phyloP scores from a whole-genome alignment of 805 yeast genomes.

The Saturnispora mendoncae region DNA sequence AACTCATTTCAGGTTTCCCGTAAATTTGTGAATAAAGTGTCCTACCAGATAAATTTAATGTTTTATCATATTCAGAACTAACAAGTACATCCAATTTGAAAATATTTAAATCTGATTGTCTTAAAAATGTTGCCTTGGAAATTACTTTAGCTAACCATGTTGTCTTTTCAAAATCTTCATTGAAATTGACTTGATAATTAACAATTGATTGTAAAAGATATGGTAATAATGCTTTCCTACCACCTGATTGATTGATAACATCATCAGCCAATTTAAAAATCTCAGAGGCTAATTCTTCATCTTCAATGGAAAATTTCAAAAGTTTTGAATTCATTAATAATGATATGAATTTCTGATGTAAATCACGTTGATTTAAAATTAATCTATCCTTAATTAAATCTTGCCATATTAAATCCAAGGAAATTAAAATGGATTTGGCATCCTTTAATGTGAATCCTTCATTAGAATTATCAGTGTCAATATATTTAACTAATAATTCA shows the following conservation, averaged over 20 bases:
- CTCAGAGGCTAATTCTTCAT: slow-evolving; percentile 21
- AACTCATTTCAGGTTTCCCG: slow-evolving; percentile 49
- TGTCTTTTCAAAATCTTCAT: slow-evolving; percentile 31
- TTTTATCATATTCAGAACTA: slow-evolving; percentile 41
- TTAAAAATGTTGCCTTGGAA: slow-evolving; percentile 35
- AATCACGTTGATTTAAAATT: slow-evolving; percentile 51
- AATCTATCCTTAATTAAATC: slow-evolving; percentile 50
- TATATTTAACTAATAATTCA: slow-evolving; percentile 9
- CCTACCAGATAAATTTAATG: slow-evolving; percentile 29
- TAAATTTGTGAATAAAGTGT: slow-evolving; percentile 40
- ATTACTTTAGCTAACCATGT: slow-evolving; percentile 46
- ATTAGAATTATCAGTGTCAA: slow-evolving; percentile 10
- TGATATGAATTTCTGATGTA: slow-evolving; percentile 53
- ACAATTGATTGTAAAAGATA: slow-evolving; percentile 40
- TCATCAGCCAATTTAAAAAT: slow-evolving; percentile 33
- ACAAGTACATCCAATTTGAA: slow-evolving; percentile 54
- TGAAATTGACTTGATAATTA: slow-evolving; percentile 32
- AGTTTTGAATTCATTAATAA: slow-evolving; percentile 36
- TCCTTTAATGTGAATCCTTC: slow-evolving; percentile 13
- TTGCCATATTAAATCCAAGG: slow-evolving; percentile 46
- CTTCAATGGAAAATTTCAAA: slow-evolving; percentile 30
- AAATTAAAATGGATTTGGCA: slow-evolving; percentile 22
- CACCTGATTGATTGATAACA: slow-evolving; percentile 40
- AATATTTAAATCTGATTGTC: slow-evolving; percentile 47
- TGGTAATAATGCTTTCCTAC: slow-evolving; percentile 66